Conservation (phyloP, 768 basidiomycete genomes). For the Boletus patriciae region DNA sequence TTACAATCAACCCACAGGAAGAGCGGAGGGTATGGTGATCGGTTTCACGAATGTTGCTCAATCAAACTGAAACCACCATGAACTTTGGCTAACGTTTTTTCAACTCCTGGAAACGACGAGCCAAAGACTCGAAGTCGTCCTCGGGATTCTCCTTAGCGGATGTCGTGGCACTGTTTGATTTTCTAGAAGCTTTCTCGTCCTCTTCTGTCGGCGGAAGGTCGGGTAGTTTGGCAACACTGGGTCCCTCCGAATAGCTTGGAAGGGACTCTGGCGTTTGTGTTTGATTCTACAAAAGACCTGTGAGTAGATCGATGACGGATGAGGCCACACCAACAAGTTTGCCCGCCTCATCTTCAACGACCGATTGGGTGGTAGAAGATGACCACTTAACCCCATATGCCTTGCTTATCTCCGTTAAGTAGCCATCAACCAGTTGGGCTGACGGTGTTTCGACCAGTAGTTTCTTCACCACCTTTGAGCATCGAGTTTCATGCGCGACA, state of each 20-base stretch:
- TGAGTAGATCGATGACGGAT: background rate
- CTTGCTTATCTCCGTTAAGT: conserved; percentile 85
- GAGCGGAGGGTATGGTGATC: conserved; percentile 1
- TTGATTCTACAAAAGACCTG: conserved; percentile 9
- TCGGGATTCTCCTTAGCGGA: conserved; percentile 34
- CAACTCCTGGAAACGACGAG: conserved; percentile 80
- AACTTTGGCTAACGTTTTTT: conserved; percentile 64
- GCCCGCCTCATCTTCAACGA: conserved; percentile 35
- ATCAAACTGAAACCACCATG: conserved; percentile 1
- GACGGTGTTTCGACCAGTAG: conserved; percentile 69
- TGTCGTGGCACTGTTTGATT: conserved; percentile 1
- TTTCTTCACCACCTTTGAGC: conserved; percentile 70
- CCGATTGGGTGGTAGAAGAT: conserved; percentile 34
- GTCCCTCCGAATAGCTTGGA: conserved; percentile 28
- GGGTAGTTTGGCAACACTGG: conserved; percentile 42
- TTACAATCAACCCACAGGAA: conserved; percentile 5
- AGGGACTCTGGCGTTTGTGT: conserved; percentile 18
- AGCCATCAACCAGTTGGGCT: conserved; percentile 76
- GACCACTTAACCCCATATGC: conserved; percentile 79
- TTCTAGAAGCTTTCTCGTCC: conserved; percentile 30
- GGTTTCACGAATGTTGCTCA: conserved; percentile 3
- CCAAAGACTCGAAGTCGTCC: conserved; percentile 75
- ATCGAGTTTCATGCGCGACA: conserved; percentile 1
- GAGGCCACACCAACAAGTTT: conserved; percentile 39
- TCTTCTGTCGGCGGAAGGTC: conserved; percentile 53